phyloP scores from a whole-genome alignment of 1,284 basidiomycete species.

The Moniliophthora roreri region DNA sequence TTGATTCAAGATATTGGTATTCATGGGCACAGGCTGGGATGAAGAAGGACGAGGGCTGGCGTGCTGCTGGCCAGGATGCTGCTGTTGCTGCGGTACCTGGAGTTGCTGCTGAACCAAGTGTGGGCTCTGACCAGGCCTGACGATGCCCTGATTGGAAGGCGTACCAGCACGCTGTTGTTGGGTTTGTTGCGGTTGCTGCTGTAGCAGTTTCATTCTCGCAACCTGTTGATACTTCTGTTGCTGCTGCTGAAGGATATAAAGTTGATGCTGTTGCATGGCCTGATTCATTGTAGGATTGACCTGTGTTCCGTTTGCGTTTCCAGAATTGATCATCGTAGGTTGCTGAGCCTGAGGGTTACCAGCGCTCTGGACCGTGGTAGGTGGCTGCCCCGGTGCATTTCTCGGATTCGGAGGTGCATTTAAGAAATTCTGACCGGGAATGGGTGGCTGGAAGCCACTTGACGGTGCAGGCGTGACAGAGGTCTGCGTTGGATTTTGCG shows the following conservation, averaged over 20 bases:
- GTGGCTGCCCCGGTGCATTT: conserved; percentile 10
- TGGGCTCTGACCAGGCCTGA: neutral
- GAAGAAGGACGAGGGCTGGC: conserved; percentile 18
- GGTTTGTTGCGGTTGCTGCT: conserved; percentile 16
- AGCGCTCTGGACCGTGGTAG: no score
- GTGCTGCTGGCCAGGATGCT: conserved; percentile 22
- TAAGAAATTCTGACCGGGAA: conserved; percentile 23
- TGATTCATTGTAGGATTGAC: neutral
- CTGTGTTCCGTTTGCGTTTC: conserved; percentile 8
- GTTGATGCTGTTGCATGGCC: conserved; percentile 8
- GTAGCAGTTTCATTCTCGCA: neutral
- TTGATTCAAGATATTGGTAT: neutral
- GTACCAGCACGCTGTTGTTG: conserved; percentile 14
- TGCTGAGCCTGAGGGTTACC: no score
- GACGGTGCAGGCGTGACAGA: conserved; percentile 15
- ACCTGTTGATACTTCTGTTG: neutral
- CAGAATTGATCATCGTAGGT: conserved; percentile 4
- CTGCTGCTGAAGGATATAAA: neutral
- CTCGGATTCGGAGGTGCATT: conserved; percentile 21
- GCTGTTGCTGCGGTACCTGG: conserved; percentile 18
- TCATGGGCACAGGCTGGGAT: conserved; percentile 16
- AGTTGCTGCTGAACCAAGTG: conserved; percentile 5
- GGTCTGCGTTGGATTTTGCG: conserved; percentile 9
- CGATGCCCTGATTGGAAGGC: neutral
- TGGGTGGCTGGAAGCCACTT: conserved; percentile 24